Evolutionary conservation across 352 stramenopile genomes (phyloP), one percentile per base, ranked within the genome.

Genomic region (Globisporangium megalacanthum): DNA sequence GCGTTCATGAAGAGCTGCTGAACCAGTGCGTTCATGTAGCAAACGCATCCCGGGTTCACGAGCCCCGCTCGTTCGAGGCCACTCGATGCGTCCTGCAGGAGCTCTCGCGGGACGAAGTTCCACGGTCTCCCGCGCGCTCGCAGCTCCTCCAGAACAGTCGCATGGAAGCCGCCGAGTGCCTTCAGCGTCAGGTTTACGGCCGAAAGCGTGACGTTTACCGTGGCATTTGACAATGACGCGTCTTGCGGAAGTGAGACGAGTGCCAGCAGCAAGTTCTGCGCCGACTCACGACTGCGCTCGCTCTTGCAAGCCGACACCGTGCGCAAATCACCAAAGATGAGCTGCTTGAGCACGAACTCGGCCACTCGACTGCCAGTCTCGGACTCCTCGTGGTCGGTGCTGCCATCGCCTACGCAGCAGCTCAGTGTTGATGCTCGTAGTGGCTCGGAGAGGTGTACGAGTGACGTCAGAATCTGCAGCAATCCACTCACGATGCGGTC

Each of bases 11-110:
- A 99, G 42, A 99, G 75, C 60, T 99, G 95, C 64, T 99, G 97
- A 4, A 99, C 67, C 0, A 99, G 75, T 0, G 94, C 96, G 72
- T 99, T 99, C 96, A 99, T 99, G 80, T 99, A 99, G 77, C 97
- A 99, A 10, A 98, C 98, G 60, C 96, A 99, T 8, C 97, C 97
- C 49, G 98, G 96, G 64, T 99, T 99, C 45, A 96, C 88, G 1
- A 99, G 73, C 8, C 97, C 97, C 45, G 83, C 84, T 13, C 83
- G 72, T 1, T 56, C n/a, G 14, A 64, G 66, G 3, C 48, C 73
- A 19, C 58, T 61, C 14, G 48, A 39, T 0, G 29, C 9, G 33
- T 70, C 65, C 15, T 78, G 62, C 13, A 89, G 64, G 10, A 75
- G 68, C 5, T 94, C 73, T 8, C 48, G 29, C 7, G 83, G 77